Conservation (phyloP, 192 early-diverging fungal species). For the Podila epicladia region DNA sequence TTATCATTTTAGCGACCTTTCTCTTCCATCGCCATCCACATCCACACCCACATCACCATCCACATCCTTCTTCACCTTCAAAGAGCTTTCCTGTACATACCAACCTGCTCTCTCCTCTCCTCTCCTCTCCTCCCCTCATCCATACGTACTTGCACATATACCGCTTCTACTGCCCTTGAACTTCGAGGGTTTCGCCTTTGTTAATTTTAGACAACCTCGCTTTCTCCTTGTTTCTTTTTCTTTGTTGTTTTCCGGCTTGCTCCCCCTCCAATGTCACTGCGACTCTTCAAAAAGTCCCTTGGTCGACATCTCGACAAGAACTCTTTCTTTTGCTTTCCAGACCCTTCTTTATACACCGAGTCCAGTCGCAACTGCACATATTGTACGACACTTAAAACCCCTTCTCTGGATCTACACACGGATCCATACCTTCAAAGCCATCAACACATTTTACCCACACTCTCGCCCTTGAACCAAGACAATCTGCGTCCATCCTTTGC, state of each 20-base stretch:
- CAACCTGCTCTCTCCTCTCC: background rate
- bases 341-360: background rate
- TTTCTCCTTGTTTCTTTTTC: conserved; percentile 7
- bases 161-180: too few relatives aligned
- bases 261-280: conserved; percentile 5
- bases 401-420: background rate
- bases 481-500: background rate
- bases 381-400: background rate
- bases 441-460: background rate
- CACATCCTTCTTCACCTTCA: background rate
- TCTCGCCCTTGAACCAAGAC: background rate
- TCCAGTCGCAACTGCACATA: background rate
- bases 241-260: background rate
- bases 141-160: background rate
- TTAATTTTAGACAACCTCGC: background rate
- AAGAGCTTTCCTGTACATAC: background rate
- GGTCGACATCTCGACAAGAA: background rate
- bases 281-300: background rate
- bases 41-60: too few relatives aligned
- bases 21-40: background rate
- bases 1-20: too few relatives aligned
- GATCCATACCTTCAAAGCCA: conserved; percentile 6
- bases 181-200: too few relatives aligned
- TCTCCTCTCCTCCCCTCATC: background rate
- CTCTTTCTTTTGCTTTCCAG: conserved; percentile 2